phyloP scores from a whole-genome alignment of 176 grass and related monocot genomes.

The Oryza glaberrima region DNA sequence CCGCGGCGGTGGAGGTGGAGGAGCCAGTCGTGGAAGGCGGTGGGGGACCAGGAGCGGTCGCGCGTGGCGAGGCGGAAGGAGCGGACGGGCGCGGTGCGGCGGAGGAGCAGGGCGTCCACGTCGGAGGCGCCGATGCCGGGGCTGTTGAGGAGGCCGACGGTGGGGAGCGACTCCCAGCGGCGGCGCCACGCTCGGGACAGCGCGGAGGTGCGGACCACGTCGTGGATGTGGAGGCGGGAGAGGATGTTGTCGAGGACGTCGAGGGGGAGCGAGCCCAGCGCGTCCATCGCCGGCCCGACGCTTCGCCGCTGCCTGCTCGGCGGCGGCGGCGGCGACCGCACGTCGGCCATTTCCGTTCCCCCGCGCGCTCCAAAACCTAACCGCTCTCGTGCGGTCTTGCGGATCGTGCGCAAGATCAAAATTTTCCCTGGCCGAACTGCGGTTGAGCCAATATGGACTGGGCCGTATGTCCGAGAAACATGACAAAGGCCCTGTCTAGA shows the following conservation, averaged over 20 bases:
- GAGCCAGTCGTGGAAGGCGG: not conserved
- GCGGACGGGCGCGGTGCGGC: not conserved
- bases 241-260: constrained; percentile 5
- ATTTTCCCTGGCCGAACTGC: too few species aligned
- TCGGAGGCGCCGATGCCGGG: constrained; percentile 16
- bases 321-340: too few species aligned
- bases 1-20: not conserved
- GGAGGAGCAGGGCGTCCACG: constrained; percentile 14
- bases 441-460: too few species aligned
- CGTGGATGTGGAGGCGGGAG: constrained; percentile 21
- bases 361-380: too few species aligned
- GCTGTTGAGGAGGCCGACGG: not conserved
- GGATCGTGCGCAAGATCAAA: too few species aligned
- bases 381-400: too few species aligned
- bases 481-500: too few species aligned
- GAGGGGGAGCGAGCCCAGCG: not conserved
- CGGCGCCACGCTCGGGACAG: constrained; percentile 27
- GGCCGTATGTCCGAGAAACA: too few species aligned
- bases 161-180: constrained; percentile 16
- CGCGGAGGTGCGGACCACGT: constrained; percentile 4
- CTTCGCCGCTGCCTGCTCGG: too few species aligned
- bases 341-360: too few species aligned
- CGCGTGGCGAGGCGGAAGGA: constrained; percentile 6
- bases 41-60: not conserved
- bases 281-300: not conserved